Percentiles rank a stretch among this genome's conserved stretches.
phyloP scores from a whole-genome alignment of 441 rosid species.

The Bocquillonia castaneifolia region DNA sequence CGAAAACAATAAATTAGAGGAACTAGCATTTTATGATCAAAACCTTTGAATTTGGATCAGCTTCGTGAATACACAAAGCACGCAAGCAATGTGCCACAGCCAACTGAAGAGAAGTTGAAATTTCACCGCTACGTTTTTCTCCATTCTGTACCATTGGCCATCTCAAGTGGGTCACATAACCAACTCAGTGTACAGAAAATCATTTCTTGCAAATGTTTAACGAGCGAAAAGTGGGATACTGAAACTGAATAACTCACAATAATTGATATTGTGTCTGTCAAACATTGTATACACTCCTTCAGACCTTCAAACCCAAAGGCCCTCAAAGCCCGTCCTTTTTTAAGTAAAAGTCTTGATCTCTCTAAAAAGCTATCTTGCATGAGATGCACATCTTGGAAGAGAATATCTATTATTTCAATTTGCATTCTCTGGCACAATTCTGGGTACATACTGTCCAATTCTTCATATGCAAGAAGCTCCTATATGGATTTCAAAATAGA shows the following conservation, averaged over 20 bases:
- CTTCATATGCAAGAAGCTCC: constrained; percentile 80
- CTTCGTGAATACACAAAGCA: constrained; percentile 69
- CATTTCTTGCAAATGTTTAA: constrained; percentile 16
- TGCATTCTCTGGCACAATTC: constrained; percentile 51
- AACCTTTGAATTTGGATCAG: constrained; percentile 84
- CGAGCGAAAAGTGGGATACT: constrained; percentile 13
- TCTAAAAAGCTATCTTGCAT: constrained; percentile 33
- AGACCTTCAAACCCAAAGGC: constrained; percentile 48
- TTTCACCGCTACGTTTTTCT: constrained; percentile 25
- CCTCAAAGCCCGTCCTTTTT: constrained; percentile 55
- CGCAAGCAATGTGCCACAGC: constrained; percentile 71
- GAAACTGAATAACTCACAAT: constrained; percentile 39
- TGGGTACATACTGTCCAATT: constrained; percentile 40
- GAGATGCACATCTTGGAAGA: constrained; percentile 48
- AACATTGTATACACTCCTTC: constrained; percentile 46
- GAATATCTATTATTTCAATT: constrained; percentile 47
- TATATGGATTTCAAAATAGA: constrained; percentile 25
- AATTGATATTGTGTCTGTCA: constrained; percentile 65
- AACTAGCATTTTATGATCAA: constrained; percentile 32
- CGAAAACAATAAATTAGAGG: constrained; percentile 26
- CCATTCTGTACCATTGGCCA: constrained; percentile 35
- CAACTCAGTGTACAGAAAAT: constrained; percentile 21
- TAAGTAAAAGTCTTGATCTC: constrained; percentile 60
- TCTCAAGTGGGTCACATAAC: constrained; percentile 24
- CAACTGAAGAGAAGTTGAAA: constrained; percentile 41